Conservation (phyloP, 371 early-diverging fungal genomes). For the Mucor velutinosus region DNA sequence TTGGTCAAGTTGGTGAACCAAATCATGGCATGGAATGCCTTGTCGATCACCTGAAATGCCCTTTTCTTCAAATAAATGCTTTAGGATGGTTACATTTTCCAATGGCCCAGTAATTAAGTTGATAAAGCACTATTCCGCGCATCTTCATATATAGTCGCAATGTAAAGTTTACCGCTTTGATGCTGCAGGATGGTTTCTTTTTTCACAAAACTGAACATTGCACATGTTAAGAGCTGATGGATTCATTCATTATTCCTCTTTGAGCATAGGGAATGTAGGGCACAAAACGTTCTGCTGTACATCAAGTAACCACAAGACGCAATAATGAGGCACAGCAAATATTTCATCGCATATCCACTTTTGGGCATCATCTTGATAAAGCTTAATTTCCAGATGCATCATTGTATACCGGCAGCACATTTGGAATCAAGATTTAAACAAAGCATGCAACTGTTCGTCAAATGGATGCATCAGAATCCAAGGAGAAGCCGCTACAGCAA, state of each 20-base stretch:
- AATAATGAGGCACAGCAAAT: no score
- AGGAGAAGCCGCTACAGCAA: background rate
- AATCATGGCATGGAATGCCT: background rate
- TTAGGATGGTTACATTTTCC: background rate
- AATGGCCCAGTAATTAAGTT: background rate
- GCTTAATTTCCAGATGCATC: background rate
- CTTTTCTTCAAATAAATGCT: background rate
- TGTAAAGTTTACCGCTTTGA: no score
- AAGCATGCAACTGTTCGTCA: background rate
- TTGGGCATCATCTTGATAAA: no score
- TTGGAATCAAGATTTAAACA: background rate
- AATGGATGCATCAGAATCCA: background rate
- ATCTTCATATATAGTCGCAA: background rate
- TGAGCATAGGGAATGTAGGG: no score
- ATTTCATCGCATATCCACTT: no score
- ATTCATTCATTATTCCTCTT: no score
- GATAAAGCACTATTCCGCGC: background rate
- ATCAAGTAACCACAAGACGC: background rate
- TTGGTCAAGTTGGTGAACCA: slow-evolving; percentile 28
- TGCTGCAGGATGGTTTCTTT: no score
- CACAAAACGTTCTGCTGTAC: no score
- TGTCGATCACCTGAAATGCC: background rate
- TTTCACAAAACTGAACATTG: no score
- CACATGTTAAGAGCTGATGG: no score
- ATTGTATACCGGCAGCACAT: background rate